These are phyloP conservation scores for Eucalyptus cloeziana DNA, from an alignment of 345 rosid genomes.

Conservation along the genomic window DNA sequence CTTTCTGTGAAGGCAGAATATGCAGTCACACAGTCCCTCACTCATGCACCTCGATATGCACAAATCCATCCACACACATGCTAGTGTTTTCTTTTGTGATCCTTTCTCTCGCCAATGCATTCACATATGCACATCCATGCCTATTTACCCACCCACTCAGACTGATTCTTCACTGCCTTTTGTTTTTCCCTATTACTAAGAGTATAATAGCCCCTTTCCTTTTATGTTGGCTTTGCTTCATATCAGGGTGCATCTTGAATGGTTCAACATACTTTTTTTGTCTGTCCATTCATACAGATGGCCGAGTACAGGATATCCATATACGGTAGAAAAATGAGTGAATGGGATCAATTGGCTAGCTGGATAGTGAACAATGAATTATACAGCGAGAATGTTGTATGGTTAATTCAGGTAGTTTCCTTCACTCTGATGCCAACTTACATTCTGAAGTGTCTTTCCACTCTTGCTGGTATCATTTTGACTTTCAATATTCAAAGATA, in stretches of 20 bases:
- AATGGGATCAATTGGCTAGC: slow-evolving; percentile 99
- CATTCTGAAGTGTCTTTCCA: neutral
- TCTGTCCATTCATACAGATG: slow-evolving; percentile 46
- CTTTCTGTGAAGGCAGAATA: neutral
- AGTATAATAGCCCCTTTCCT: neutral
- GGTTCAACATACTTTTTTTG: neutral
- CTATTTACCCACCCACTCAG: neutral
- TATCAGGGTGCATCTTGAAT: neutral
- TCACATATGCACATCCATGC: neutral
- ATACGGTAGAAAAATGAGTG: slow-evolving; percentile 97
- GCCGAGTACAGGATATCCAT: slow-evolving; percentile 97
- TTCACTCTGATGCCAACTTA: neutral
- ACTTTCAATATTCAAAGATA: neutral
- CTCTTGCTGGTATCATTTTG: neutral
- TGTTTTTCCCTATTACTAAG: neutral
- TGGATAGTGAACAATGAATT: slow-evolving; percentile 99
- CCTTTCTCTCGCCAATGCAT: neutral
- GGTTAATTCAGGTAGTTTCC: slow-evolving; percentile 87
- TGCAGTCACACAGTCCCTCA: neutral
- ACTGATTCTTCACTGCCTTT: neutral
- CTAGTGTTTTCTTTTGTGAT: neutral
- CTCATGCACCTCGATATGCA: neutral
- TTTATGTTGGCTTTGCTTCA: neutral
- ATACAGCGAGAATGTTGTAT: slow-evolving; percentile 94
- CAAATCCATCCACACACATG: neutral